Conservation (phyloP, 768 basidiomycete species). For the Serpula lacrymans region DNA sequence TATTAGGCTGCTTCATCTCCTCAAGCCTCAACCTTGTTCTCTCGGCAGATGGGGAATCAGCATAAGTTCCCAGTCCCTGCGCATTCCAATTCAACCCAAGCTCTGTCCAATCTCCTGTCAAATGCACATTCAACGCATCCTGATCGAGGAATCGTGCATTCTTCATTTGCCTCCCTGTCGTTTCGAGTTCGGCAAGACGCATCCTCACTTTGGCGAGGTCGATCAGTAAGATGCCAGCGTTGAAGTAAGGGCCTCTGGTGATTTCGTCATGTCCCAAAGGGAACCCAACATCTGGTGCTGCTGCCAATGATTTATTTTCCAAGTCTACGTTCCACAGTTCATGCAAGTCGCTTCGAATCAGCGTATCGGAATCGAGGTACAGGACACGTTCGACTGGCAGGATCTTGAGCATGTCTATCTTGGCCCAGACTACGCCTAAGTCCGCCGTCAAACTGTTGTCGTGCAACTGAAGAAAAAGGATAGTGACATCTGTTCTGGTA, state of each 20-base stretch:
- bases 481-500: conserved; percentile 26
- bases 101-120: conserved; percentile 39
- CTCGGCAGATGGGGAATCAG: conserved; percentile 30
- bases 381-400: conserved; percentile 49
- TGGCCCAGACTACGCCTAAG: conserved; percentile 43
- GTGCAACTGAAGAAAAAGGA: conserved; percentile 42
- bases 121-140: conserved; percentile 48
- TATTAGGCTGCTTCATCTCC: conserved; percentile 37
- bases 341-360: conserved; percentile 39
- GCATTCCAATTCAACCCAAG: conserved; percentile 50
- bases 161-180: conserved; percentile 21
- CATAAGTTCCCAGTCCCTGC: conserved; percentile 56
- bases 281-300: conserved; percentile 45
- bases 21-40: conserved; percentile 30
- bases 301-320: conserved; percentile 38
- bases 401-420: conserved; percentile 43
- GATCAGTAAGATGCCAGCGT: conserved; percentile 52
- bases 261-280: conserved; percentile 43
- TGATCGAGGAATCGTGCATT: conserved; percentile 41
- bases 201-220: conserved; percentile 40
- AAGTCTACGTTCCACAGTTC: conserved; percentile 46
- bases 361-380: conserved; percentile 52
- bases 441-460: conserved; percentile 20
- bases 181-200: conserved; percentile 21
- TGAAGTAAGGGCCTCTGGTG: conserved; percentile 43